Evolutionary conservation across 768 basidiomycete species (phyloP).

Genomic region (Artomyces pyxidatus): DNA sequence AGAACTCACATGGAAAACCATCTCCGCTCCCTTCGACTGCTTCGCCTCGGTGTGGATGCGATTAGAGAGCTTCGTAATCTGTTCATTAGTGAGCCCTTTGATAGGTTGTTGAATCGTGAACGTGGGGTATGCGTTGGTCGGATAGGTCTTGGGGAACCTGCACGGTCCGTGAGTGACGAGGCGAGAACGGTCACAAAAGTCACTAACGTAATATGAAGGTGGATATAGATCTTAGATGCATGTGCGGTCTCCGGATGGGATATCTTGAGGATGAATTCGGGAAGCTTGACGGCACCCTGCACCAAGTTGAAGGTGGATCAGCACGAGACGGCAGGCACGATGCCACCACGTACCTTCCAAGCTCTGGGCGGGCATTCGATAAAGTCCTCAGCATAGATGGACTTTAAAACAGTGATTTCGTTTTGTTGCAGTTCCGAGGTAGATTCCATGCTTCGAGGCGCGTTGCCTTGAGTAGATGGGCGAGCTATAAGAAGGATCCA

Average conservation of each 20-base stretch:
- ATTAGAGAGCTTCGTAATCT: slow-evolving; percentile 48
- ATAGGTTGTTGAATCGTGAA: slow-evolving; percentile 64
- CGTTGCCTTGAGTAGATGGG: slow-evolving; percentile 1
- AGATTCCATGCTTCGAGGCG: slow-evolving; percentile 48
- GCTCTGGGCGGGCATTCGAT: slow-evolving; percentile 65
- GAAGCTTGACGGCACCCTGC: slow-evolving; percentile 60
- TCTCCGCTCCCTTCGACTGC: slow-evolving; percentile 57
- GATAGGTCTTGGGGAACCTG: slow-evolving; percentile 80
- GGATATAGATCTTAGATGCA: slow-evolving; percentile 50
- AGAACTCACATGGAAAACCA: slow-evolving; percentile 61
- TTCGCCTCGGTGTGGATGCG: slow-evolving; percentile 60
- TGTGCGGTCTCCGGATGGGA: slow-evolving; percentile 52
- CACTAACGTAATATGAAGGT: slow-evolving; percentile 64
- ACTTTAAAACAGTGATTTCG: slow-evolving; percentile 73
- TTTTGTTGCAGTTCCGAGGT: slow-evolving; percentile 56
- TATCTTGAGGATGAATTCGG: slow-evolving; percentile 71
- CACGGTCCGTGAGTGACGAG: background rate
- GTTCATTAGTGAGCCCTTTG: slow-evolving; percentile 48
- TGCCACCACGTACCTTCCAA: slow-evolving; percentile 57
- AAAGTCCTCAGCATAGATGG: slow-evolving; percentile 77
- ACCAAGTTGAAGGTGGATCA: slow-evolving; percentile 1
- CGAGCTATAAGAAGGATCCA: slow-evolving; percentile 6
- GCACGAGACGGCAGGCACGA: background rate
- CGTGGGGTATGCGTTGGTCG: slow-evolving; percentile 57
- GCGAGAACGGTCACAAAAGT: background rate